Evolutionary conservation across 2,329 filamentous ascomycete genomes (phyloP), one percentile per base, ranked within the genome.

Genomic region (Hypoxylon sp.): DNA sequence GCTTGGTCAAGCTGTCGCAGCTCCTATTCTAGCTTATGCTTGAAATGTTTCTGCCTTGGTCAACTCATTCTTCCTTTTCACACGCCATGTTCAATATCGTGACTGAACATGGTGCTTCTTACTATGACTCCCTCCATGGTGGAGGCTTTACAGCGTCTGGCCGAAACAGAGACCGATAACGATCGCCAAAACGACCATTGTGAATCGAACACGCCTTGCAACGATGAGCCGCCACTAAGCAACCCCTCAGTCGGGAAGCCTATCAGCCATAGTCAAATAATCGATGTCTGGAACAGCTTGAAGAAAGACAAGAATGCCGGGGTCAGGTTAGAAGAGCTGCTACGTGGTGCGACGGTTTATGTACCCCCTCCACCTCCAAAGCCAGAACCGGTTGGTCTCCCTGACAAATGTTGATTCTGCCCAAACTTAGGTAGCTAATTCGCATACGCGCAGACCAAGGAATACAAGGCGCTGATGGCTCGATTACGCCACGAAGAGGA

Each of bases 391-490:
- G 91, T 94, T 78, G 61, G 85, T 78, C 3, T 2, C 26, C 31
- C 27, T 9, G 33, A 10, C 9, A 11, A 9, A 21, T 4, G 8
- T 9, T n/a, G 31, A 18, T 9, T 53, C 65, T n/a, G 64, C 24
- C 2, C 29, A n/a, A 17, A 10, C 26, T 13, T 23, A 24, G n/a
- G n/a, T n/a, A n/a, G 20, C 55, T 57, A 29, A 68, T 51, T 48
- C 48, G 20, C 11, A n/a, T 41, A 6, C 41, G 31, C 10, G 15
- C 21, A 96, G 86, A 89, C 88, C 1, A 79, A 87, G 6, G 89
- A 96, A 76, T 98, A 94, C 78, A 90, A 91, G 73, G 89, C 88
- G 5, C 80, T 97, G 1, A 98, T 98, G 92, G 87, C 87, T 20
- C 87, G 88, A 13, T 85, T 99, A 17, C 91, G 92, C 62, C 86